Conservation (phyloP, 129 eudicot species). For the Artemisia annua region DNA sequence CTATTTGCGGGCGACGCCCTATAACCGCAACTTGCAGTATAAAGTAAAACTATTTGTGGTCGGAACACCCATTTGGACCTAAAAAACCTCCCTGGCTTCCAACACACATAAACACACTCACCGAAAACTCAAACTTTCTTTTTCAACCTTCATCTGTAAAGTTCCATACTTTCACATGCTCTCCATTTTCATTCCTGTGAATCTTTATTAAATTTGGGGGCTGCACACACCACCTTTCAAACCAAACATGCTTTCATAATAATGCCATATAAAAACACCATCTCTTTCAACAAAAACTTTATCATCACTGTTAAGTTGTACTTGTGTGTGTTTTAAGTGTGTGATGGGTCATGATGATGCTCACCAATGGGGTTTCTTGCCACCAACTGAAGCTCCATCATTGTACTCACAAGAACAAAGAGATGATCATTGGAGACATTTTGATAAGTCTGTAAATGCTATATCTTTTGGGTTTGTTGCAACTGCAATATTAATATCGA, state of each 20-base stretch:
- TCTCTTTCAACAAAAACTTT: constrained; percentile 18
- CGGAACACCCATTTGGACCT: constrained; percentile 3
- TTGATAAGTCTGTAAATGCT: constrained; percentile 82
- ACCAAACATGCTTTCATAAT: constrained; percentile 31
- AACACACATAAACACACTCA: constrained; percentile 17
- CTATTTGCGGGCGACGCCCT: no score
- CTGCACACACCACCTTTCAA: constrained; percentile 13
- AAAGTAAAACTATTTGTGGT: neutral
- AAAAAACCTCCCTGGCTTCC: neutral
- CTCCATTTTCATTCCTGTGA: constrained; percentile 42
- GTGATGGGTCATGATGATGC: constrained; percentile 39
- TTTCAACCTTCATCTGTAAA: constrained; percentile 43
- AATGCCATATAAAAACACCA: constrained; percentile 29
- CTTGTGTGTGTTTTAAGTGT: constrained; percentile 23
- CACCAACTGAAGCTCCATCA: constrained; percentile 70
- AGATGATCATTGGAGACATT: constrained; percentile 67
- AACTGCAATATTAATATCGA: constrained; percentile 72
- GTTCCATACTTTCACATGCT: constrained; percentile 42
- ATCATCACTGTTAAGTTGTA: constrained; percentile 8
- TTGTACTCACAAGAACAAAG: constrained; percentile 47
- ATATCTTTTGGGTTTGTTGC: constrained; percentile 90
- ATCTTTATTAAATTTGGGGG: constrained; percentile 22
- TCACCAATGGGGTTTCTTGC: constrained; percentile 40
- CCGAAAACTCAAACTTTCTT: constrained; percentile 47
- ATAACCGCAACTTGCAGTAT: neutral